phyloP scores from a whole-genome alignment of 2,329 filamentous ascomycete genomes.

The Allantophomopsis cytisporea region DNA sequence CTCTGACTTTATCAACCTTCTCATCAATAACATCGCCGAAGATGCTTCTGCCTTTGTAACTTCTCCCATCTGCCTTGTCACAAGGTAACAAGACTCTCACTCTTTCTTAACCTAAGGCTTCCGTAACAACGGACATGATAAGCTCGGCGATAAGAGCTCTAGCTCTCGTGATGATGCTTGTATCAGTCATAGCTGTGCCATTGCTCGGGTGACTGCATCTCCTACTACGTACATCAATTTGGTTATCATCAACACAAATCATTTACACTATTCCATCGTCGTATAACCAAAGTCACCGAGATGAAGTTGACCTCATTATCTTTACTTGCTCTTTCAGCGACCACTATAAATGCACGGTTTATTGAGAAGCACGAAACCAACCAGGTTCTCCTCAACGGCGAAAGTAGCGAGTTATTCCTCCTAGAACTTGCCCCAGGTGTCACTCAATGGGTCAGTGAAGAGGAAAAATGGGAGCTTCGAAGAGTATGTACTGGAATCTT shows the following conservation, averaged over 20 bases:
- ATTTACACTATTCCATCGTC: not conserved
- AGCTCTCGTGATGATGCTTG: no score
- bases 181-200: not conserved
- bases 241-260: no score
- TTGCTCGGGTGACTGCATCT: not conserved
- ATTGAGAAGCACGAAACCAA: constrained; percentile 36
- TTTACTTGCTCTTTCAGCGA: constrained; percentile 39
- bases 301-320: constrained; percentile 38
- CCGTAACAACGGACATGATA: no score
- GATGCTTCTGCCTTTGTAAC: no score
- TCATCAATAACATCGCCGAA: no score
- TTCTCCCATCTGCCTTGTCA: no score
- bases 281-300: constrained; percentile 1
- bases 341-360: constrained; percentile 38
- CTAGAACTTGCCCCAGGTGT: constrained; percentile 78
- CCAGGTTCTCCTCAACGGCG: constrained; percentile 30
- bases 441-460: constrained; percentile 79
- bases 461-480: constrained; percentile 86
- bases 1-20: no score
- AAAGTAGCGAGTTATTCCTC: constrained; percentile 43
- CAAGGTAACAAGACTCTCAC: no score
- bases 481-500: constrained; percentile 40
- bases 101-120: no score
- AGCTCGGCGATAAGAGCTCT: no score
- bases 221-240: no score